These are phyloP conservation scores for Neopestalotiopsis rosae DNA, from an alignment of 2,329 filamentous ascomycete species.

Conservation along the genomic window DNA sequence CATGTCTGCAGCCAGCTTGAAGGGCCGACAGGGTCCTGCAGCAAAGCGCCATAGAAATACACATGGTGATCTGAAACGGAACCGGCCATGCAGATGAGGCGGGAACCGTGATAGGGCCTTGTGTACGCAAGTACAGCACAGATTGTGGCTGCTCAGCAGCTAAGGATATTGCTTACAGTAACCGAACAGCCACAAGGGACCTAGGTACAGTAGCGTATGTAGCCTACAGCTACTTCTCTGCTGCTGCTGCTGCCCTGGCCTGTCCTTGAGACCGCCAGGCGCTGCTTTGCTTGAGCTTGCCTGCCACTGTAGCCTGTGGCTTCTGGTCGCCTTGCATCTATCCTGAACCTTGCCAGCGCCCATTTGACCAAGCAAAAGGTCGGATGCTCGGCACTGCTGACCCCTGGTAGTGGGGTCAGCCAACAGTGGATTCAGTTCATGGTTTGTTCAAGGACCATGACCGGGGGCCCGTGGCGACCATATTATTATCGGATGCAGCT, in stretches of 20 bases:
- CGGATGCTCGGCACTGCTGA: conserved; percentile 1
- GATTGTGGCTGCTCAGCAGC: not conserved
- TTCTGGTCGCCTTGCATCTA: not conserved
- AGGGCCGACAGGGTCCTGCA: not conserved
- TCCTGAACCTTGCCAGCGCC: not conserved
- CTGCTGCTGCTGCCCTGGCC: too few species aligned
- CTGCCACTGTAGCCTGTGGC: not conserved
- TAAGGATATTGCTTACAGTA: not conserved
- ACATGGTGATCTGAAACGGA: conserved; percentile 2
- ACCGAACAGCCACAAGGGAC: not conserved
- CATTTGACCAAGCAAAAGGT: not conserved
- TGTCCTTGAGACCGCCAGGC: too few species aligned
- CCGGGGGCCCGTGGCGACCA: not conserved
- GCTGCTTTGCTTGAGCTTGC: too few species aligned
- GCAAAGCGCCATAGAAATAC: not conserved
- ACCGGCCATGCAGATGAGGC: not conserved
- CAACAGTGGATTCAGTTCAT: not conserved
- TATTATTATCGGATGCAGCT: too few species aligned
- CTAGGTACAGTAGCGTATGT: too few species aligned
- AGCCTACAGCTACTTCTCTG: too few species aligned
- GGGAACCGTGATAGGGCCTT: not conserved
- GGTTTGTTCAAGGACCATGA: not conserved
- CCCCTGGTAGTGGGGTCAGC: not conserved
- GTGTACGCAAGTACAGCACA: not conserved
- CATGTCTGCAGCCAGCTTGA: not conserved